A percentile compares a stretch with the other conserved stretches of the same genome.
Conservation (phyloP, 1,284 basidiomycete species). For the Ustilago lituana region DNA sequence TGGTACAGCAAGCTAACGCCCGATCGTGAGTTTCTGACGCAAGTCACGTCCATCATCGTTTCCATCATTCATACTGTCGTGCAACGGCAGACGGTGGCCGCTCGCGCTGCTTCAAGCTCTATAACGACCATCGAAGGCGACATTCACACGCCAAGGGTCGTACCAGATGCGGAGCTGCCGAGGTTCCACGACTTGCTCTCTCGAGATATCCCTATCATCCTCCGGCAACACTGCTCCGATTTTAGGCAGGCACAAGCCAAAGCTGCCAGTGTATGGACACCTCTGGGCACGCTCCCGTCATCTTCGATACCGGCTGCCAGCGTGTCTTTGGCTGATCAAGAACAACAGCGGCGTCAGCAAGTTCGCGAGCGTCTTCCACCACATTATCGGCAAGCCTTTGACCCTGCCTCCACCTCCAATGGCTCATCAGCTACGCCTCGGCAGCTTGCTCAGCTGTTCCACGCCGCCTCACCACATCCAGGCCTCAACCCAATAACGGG, state of each 20-base stretch:
- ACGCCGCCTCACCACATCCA: slow-evolving; percentile 31
- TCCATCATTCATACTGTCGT: slow-evolving; percentile 23
- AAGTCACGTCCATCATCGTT: slow-evolving; percentile 33
- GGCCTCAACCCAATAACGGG: slow-evolving; percentile 21
- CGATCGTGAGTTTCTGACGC: slow-evolving; percentile 47
- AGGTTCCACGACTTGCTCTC: slow-evolving; percentile 32
- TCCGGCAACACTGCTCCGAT: slow-evolving; percentile 40
- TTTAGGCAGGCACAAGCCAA: slow-evolving; percentile 28
- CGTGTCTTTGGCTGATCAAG: slow-evolving; percentile 5
- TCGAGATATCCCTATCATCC: slow-evolving; percentile 39
- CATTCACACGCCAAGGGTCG: slow-evolving; percentile 10
- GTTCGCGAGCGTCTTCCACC: slow-evolving; percentile 5
- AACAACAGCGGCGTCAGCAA: slow-evolving; percentile 15
- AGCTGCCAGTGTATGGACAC: slow-evolving; percentile 29
- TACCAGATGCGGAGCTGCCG: slow-evolving; percentile 3
- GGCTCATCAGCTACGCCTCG: slow-evolving; percentile 1
- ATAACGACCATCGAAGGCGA: slow-evolving; percentile 9
- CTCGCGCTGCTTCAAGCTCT: neutral
- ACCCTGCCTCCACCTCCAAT: neutral
- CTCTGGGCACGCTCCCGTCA: slow-evolving; percentile 10
- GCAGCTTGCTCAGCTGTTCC: slow-evolving; percentile 24
- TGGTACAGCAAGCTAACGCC: slow-evolving; percentile 57
- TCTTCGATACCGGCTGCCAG: neutral
- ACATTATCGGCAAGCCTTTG: slow-evolving; percentile 1
- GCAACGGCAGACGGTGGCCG: slow-evolving; percentile 9